These are phyloP conservation scores for Lachancea sp. DNA, from an alignment of 805 yeast genomes.

Conservation along the genomic window DNA sequence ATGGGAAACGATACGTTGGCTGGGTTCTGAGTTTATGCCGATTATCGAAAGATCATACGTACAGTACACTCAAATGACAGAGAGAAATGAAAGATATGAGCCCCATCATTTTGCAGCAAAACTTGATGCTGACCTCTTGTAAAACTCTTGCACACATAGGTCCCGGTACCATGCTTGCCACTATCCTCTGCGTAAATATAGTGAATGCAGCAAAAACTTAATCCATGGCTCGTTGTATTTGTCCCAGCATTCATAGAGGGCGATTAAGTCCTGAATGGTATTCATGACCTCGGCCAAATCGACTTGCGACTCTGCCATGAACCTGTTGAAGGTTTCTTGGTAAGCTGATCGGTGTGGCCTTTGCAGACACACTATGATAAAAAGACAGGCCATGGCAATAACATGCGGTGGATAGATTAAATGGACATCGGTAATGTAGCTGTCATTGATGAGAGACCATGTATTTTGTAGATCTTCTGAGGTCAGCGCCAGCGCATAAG, in stretches of 20 bases:
- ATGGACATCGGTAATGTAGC: conserved; percentile 81
- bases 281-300: conserved; percentile 73
- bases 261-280: conserved; percentile 76
- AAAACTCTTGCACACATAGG: no score
- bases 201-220: conserved; percentile 33
- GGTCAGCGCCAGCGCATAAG: conserved; percentile 32
- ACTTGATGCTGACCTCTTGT: no score
- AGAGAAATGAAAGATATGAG: no score
- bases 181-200: conserved; percentile 20
- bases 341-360: conserved; percentile 8
- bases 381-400: conserved; percentile 75
- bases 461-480: conserved; percentile 73
- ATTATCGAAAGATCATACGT: no score
- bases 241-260: conserved; percentile 81
- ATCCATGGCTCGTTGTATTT: conserved; percentile 65
- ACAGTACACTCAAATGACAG: no score
- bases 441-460: conserved; percentile 88
- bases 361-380: conserved; percentile 50
- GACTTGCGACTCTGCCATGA: conserved; percentile 69
- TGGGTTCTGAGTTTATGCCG: no score
- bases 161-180: no score
- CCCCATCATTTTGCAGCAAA: no score
- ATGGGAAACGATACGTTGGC: no score
- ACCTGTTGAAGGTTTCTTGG: conserved; percentile 31
- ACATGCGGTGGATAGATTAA: conserved; percentile 84